Percentiles rank a stretch among this genome's conserved stretches.
phyloP scores from a whole-genome alignment of 108 stramenopile species.

The Fragilaria crotonensis region DNA sequence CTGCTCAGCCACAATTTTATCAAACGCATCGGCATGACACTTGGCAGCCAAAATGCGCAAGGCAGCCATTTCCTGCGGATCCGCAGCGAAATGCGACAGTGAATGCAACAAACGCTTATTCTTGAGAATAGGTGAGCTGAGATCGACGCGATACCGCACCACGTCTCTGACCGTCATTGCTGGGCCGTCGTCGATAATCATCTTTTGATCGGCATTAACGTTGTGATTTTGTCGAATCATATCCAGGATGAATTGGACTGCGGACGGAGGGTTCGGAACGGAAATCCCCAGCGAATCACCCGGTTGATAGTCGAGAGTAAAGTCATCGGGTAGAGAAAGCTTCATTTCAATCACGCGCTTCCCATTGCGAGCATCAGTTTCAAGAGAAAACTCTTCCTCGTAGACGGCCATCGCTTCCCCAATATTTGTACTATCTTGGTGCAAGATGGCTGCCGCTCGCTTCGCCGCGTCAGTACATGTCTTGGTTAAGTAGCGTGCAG shows the following conservation, averaged over 20 bases:
- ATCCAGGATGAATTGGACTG: slow-evolving; percentile 45
- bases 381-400: slow-evolving; percentile 43
- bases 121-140: slow-evolving; percentile 57
- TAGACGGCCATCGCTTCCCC: slow-evolving; percentile 30
- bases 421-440: slow-evolving; percentile 4
- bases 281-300: slow-evolving; percentile 86
- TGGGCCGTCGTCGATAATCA: slow-evolving; percentile 44
- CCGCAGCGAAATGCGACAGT: slow-evolving; percentile 55
- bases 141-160: slow-evolving; percentile 52
- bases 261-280: slow-evolving; percentile 52
- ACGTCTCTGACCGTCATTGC: slow-evolving; percentile 59
- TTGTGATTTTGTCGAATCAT: slow-evolving; percentile 53
- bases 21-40: slow-evolving; percentile 21
- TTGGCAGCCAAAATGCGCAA: slow-evolving; percentile 54
- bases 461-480: slow-evolving; percentile 48
- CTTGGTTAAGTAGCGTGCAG: slow-evolving; percentile 72
- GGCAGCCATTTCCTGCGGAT: slow-evolving; percentile 37
- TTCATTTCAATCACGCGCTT: slow-evolving; percentile 83
- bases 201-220: slow-evolving; percentile 44
- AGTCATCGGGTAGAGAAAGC: slow-evolving; percentile 71
- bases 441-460: neutral
- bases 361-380: slow-evolving; percentile 42
- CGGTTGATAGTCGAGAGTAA: slow-evolving; percentile 77
- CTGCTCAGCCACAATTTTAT: slow-evolving; percentile 61
- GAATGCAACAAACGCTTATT: slow-evolving; percentile 49